Conservation (phyloP, 495 filamentous ascomycete genomes). For the Clohesyomyces aquaticus region DNA sequence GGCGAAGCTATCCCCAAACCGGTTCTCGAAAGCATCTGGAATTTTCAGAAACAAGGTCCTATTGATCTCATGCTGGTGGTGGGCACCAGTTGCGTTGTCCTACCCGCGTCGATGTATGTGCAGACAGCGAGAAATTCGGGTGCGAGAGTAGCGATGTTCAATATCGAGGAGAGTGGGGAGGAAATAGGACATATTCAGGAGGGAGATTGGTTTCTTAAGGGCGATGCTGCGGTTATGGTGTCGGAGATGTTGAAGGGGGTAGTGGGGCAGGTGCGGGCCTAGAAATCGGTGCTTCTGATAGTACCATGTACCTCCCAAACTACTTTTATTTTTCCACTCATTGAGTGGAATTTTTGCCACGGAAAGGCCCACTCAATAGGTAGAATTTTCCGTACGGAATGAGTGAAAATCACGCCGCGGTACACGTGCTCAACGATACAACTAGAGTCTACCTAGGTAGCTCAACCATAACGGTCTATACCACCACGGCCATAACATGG, state of each 20-base stretch:
- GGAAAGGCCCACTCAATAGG: too few relatives aligned
- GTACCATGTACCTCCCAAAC: too few relatives aligned
- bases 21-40: conserved; percentile 1
- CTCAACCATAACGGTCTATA: too few relatives aligned
- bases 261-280: conserved; percentile 9
- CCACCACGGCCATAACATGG: too few relatives aligned
- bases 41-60: conserved; percentile 8
- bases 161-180: conserved; percentile 26
- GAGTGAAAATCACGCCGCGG: too few relatives aligned
- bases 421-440: too few relatives aligned
- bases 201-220: conserved; percentile 37
- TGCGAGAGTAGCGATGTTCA: conserved; percentile 32
- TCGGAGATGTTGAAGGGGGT: conserved; percentile 26
- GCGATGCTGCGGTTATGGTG: conserved; percentile 28
- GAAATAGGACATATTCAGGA: conserved; percentile 5
- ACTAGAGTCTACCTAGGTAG: too few relatives aligned
- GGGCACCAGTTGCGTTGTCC: conserved; percentile 33
- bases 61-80: conserved; percentile 36
- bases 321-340: too few relatives aligned
- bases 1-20: conserved; percentile 1
- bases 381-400: too few relatives aligned
- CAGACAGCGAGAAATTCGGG: conserved; percentile 26
- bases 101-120: conserved; percentile 35
- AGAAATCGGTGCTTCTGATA: too few relatives aligned
- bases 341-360: too few relatives aligned